Evolutionary conservation across 2,329 filamentous ascomycete genomes (phyloP), one percentile per base, ranked within the genome.

Genomic region (Microcera coccophila): DNA sequence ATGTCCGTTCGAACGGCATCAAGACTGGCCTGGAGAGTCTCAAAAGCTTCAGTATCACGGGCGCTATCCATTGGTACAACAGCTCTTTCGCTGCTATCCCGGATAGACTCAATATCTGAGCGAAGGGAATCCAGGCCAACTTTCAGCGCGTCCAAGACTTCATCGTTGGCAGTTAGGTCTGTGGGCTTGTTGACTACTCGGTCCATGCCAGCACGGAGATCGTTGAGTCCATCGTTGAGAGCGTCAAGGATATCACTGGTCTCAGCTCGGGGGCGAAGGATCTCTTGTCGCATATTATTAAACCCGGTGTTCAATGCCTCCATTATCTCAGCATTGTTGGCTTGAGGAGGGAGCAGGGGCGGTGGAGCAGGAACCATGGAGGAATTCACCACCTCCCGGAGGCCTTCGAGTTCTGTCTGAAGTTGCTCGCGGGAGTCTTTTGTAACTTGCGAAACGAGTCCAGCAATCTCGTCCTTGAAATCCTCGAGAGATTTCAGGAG

Each of bases 241-340:
- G 90, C 87, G 60, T 95, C 89, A 2, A 97, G 74, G 10, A 95
- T 87, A 59, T 96, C 90, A 39, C 89, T 86, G 0, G 89, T 91
- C 50, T 90, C 88, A 14, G 76, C 71, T 34, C 78, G 72, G 3
- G 78, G 77, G 12, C 78, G 71, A 7, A 84, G 84, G 38, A 95
- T 78, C 53, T 96, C 90, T 14, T 79, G 74, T 4, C 88, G 79
- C 24, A 96, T 75, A 33, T 77, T 79, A 47, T 87, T 85, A 28
- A 96, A 75, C 2, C 90, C 88, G 34, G 78, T 79, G 21, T 78
- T 81, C 3, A 91, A 69, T 9, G 82, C 79, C 47, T 85, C 78
- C 1, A 94, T 74, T 19, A 91, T 76, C 38, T 90, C 86, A 26
- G 86, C 69, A 50, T 75, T 73, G 52, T 70, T 73, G 17, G 57